Conservation (phyloP, 371 early-diverging fungal species). For the Syncephalastrum sp. region DNA sequence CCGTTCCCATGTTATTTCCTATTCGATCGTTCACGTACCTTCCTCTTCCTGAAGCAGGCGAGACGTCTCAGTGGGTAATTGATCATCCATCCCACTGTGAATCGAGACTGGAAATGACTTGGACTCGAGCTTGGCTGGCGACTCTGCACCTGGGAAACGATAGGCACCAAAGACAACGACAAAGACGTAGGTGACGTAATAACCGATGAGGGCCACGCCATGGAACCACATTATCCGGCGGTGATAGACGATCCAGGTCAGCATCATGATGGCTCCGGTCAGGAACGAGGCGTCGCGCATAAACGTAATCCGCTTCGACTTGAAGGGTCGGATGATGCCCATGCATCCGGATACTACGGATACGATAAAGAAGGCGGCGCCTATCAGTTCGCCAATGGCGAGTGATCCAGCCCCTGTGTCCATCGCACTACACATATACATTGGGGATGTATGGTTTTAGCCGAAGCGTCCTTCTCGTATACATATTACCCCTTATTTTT, state of each 20-base stretch:
- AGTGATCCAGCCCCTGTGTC: constrained; percentile 70
- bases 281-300: constrained; percentile 75
- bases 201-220: constrained; percentile 49
- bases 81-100: constrained; percentile 21
- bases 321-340: constrained; percentile 66
- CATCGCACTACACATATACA: constrained; percentile 58
- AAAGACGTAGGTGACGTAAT: constrained; percentile 57
- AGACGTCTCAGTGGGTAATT: constrained; percentile 30
- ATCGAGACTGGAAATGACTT: constrained; percentile 23
- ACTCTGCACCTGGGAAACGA: constrained; percentile 28
- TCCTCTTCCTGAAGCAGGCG: constrained; percentile 17
- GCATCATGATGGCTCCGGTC: constrained; percentile 61
- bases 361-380: constrained; percentile 76
- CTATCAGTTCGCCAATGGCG: constrained; percentile 82
- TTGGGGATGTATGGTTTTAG: background rate
- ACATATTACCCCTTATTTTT: background rate
- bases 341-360: constrained; percentile 76
- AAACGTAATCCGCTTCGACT: constrained; percentile 62
- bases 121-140: constrained; percentile 24
- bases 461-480: background rate
- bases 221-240: constrained; percentile 62
- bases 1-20: background rate
- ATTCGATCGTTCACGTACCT: constrained; percentile 8
- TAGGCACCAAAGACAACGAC: constrained; percentile 49
- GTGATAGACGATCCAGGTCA: constrained; percentile 61